Percentiles rank a stretch among this genome's conserved stretches.
Evolutionary conservation across 2,329 filamentous ascomycete species (phyloP).

Genomic region (Aspergillus melleus): DNA sequence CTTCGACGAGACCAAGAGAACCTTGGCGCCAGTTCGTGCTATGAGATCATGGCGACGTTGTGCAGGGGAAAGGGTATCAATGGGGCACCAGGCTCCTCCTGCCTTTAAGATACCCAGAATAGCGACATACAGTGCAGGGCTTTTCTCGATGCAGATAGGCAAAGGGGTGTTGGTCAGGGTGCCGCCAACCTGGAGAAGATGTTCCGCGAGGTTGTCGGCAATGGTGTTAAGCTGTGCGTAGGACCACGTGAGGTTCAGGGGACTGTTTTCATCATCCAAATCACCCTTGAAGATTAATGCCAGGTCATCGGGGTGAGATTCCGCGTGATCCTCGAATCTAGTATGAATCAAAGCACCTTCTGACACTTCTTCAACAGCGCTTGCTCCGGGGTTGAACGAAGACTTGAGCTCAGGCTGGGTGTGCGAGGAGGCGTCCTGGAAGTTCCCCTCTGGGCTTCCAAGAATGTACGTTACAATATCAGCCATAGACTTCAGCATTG

Average conservation of each 20-base stretch:
- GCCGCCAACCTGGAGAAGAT: constrained; percentile 29
- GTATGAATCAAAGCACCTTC: constrained; percentile 24
- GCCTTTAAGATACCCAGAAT: constrained; percentile 46
- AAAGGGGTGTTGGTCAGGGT: constrained; percentile 26
- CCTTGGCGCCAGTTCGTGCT: constrained; percentile 31
- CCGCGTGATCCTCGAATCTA: constrained; percentile 31
- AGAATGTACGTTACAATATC: constrained; percentile 28
- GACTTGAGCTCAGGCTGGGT: constrained; percentile 21
- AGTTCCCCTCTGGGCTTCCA: constrained; percentile 21
- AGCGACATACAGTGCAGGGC: constrained; percentile 40
- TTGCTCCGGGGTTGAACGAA: constrained; percentile 18
- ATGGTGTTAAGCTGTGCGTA: constrained; percentile 38
- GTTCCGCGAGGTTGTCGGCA: constrained; percentile 33
- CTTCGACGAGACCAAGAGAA: constrained; percentile 28
- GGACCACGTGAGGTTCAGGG: constrained; percentile 27
- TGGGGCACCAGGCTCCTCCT: constrained; percentile 44
- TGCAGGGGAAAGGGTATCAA: constrained; percentile 41
- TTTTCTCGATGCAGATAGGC: constrained; percentile 43
- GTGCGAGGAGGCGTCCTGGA: constrained; percentile 15
- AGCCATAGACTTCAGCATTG: constrained; percentile 30
- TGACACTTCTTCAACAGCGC: constrained; percentile 9
- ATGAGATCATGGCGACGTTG: constrained; percentile 42
- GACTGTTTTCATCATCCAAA: constrained; percentile 20
- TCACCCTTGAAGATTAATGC: constrained; percentile 33
- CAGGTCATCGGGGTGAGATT: constrained; percentile 21